Evolutionary conservation across 2,329 filamentous ascomycete species (phyloP).

Genomic region (Elsinoe fawcettii): DNA sequence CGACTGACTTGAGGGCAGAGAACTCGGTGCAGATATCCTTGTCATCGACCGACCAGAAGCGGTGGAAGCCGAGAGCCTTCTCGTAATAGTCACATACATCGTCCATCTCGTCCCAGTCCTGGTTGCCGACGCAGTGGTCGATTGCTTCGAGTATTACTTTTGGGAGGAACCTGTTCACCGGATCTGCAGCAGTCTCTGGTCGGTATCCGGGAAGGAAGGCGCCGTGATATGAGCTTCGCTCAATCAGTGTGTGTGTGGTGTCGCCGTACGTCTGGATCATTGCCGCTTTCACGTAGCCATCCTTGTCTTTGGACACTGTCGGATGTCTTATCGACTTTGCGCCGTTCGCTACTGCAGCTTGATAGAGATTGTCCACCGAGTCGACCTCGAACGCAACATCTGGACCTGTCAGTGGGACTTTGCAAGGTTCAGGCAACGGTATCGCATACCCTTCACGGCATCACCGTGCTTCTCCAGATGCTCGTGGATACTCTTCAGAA

Average conservation of each 20-base stretch:
- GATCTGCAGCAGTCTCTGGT: constrained; percentile 41
- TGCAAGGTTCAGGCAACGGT: too few species aligned
- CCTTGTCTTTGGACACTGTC: constrained; percentile 45
- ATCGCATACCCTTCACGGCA: constrained; percentile 59
- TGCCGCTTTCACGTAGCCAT: constrained; percentile 64
- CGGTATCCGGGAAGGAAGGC: constrained; percentile 79
- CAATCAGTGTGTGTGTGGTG: constrained; percentile 87
- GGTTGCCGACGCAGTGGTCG: constrained; percentile 96
- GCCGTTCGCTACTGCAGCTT: constrained; percentile 59
- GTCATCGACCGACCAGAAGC: constrained; percentile 96
- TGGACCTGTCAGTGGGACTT: constrained; percentile 17
- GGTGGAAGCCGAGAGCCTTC: constrained; percentile 81
- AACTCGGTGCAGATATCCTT: constrained; percentile 88
- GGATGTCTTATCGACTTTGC: constrained; percentile 58
- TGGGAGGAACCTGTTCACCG: constrained; percentile 49
- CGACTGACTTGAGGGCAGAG: constrained; percentile 77
- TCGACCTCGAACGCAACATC: constrained; percentile 95
- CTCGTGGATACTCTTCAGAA: constrained; percentile 67
- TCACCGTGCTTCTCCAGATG: constrained; percentile 86
- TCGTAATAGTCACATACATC: constrained; percentile 67
- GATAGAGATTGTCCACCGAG: constrained; percentile 72
- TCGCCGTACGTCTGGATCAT: constrained; percentile 89
- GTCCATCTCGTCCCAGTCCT: constrained; percentile 87
- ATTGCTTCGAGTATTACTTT: constrained; percentile 62
- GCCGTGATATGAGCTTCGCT: constrained; percentile 61